Evolutionary conservation across 768 basidiomycete genomes (phyloP), one percentile per base, ranked within the genome.

Genomic region (Russula abietina): DNA sequence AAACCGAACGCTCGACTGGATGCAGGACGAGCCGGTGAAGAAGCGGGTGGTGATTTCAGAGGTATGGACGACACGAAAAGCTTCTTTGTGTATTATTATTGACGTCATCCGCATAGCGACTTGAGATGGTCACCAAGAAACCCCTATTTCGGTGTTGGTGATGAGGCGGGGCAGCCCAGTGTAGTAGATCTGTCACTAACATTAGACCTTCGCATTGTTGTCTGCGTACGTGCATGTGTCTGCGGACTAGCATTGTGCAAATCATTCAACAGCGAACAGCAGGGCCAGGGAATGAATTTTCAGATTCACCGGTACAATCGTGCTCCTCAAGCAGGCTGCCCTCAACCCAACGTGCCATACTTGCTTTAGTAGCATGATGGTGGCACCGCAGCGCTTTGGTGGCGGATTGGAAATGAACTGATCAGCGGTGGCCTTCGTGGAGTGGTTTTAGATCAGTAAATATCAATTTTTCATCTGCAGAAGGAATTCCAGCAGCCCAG

Each of bases 141-240:
- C 87, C 90, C 4, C 72, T 92, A 59, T 83, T 88, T 64, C 81
- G 83, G 57, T 89, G 88, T 69, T 92, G 87, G 86, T 89, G 71
- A 70, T 59, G 19, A 46, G 54, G n/a, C n/a, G n/a, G n/a, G 36
- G 65, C 38, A 52, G 28, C 39, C 36, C 46, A 45, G 30, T 5
- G n/a, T 54, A 67, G 63, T 45, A 38, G 17, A 19, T 49, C 24
- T 2, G 24, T 54, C 41, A 10, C 24, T 33, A n/a, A 36, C 8
- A 33, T 36, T 24, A 26, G 38, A 28, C 14, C 28, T 51, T 57
- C n/a, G 41, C 26, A 19, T 32, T 56, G 17, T 41, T 51, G 32
- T 36, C 9, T 36, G 17, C 24, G 30, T 11, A 28, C 22, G 39
- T 17, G 28, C 56, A 52, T 14, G 51, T 45, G 41, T 7, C 59